Evolutionary conservation across 345 rosid genomes (phyloP).

Genomic region (Clarkia xantiana): DNA sequence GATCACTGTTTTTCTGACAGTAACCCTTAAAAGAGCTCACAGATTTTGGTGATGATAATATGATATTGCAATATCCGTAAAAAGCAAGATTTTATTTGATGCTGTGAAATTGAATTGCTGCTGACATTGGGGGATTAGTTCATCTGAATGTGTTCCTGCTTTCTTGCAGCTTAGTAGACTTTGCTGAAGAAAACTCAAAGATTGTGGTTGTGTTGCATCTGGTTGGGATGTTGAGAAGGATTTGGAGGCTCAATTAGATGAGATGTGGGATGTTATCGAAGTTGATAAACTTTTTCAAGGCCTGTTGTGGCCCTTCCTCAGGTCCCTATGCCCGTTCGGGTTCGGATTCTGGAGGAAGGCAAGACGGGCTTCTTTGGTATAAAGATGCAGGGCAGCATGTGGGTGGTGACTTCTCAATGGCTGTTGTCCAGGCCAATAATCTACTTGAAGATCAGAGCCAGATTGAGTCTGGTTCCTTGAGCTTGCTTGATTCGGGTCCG

Average conservation of each 20-base stretch:
- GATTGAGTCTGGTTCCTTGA: slow-evolving; percentile 83
- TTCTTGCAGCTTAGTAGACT: neutral
- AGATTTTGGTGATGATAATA: too few relatives aligned
- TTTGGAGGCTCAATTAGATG: slow-evolving; percentile 39
- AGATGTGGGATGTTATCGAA: slow-evolving; percentile 99
- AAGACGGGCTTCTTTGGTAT: slow-evolving; percentile 91
- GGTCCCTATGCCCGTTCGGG: slow-evolving; percentile 25
- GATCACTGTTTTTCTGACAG: too few relatives aligned
- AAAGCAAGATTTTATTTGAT: too few relatives aligned
- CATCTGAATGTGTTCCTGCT: neutral
- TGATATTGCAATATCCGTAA: too few relatives aligned
- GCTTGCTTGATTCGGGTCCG: slow-evolving; percentile 74
- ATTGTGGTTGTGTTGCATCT: slow-evolving; percentile 9
- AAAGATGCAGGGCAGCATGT: slow-evolving; percentile 83
- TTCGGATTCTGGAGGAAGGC: slow-evolving; percentile 57
- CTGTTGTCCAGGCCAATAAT: slow-evolving; percentile 84
- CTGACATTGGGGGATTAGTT: too few relatives aligned
- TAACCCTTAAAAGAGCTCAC: too few relatives aligned
- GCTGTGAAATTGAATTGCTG: too few relatives aligned
- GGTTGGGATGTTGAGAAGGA: slow-evolving; percentile 20
- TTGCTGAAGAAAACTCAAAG: neutral
- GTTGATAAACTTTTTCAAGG: slow-evolving; percentile 62
- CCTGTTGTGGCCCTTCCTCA: slow-evolving; percentile 77
- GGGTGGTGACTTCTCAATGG: slow-evolving; percentile 88
- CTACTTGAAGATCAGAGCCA: slow-evolving; percentile 96